Base-by-base conservation (phyloP, 1,284 basidiomycete species). In the Sporisorium scitamineum region DNA sequence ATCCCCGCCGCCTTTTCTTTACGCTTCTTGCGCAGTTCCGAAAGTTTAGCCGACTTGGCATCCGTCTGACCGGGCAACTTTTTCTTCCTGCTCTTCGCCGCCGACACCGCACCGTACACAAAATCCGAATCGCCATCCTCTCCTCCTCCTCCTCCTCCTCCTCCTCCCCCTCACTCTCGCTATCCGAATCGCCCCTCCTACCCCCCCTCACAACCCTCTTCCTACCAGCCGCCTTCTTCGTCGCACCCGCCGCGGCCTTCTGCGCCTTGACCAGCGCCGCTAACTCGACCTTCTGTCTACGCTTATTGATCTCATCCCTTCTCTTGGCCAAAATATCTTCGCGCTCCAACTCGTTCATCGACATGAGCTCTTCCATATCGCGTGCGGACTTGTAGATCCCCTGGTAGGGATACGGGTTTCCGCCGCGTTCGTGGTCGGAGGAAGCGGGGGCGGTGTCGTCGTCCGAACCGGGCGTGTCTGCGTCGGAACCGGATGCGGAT, bases 371-470 rank as follows among this genome's bases (percentile, higher is more conserved):
- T 76, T 92, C 89, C 81, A 92, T 90, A 85, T 97, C 95, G 5
- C 88, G 89, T 78, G 94, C 93, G 80, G 94, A 90, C 64, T 90
- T 89, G 85, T 93, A 97, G 86, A 94, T 94, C 51, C 93, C 94
- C 80, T 97, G 95, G 22, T 96, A 87, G 0, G 94, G 95, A 84
- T 94, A 97, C 6, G 64, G 72, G 9, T n/a, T n/a, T n/a, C 57
- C 58, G 2, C 11, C 52, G 29, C 42, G 51, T 16, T 68, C 64
- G n/a, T 54, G 50, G 26, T 51, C 55, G 8, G 53, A 44, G 10
- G 50, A 27, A 22, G 24, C 41, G 32, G 42, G 52, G 34, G 29
- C 52, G 22, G 57, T 54, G 14, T 75, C 58, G n/a, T 75, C 67
- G 37, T 55, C 66, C 20, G 60, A 63, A 0, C 63, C 61, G 1